phyloP scores from a whole-genome alignment of 805 yeast genomes.

The Candida gorgasii region DNA sequence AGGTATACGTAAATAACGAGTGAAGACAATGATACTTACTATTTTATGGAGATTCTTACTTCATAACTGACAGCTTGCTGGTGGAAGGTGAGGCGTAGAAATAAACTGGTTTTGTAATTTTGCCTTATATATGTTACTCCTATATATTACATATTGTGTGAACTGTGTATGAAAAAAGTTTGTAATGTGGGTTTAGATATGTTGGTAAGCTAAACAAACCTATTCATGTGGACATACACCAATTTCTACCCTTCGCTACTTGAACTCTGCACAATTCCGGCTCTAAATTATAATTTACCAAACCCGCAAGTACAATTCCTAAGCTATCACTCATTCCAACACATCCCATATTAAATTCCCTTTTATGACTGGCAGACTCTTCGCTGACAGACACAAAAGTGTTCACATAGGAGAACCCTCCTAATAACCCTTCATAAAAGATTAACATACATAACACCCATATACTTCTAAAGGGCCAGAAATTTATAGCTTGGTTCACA shows the following conservation, averaged over 20 bases:
- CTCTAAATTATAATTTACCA: slow-evolving; percentile 73
- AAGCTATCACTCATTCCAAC: slow-evolving; percentile 62
- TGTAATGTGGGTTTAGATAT: too few species aligned
- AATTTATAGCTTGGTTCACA: slow-evolving; percentile 62
- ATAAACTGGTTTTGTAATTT: too few species aligned
- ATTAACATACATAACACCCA: slow-evolving; percentile 63
- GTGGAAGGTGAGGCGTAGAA: too few species aligned
- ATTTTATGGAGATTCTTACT: too few species aligned
- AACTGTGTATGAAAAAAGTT: too few species aligned
- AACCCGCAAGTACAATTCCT: slow-evolving; percentile 83
- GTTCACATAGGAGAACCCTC: slow-evolving; percentile 89
- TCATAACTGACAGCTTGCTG: too few species aligned
- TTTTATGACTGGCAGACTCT: slow-evolving; percentile 36
- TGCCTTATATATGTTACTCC: too few species aligned
- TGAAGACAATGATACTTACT: too few species aligned
- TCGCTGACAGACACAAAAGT: slow-evolving; percentile 81
- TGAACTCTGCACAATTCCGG: slow-evolving; percentile 72
- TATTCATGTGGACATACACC: slow-evolving; percentile 57
- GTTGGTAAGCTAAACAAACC: too few species aligned
- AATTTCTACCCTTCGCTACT: slow-evolving; percentile 68
- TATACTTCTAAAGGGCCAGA: slow-evolving; percentile 56
- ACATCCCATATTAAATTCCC: slow-evolving; percentile 39
- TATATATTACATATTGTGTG: too few species aligned
- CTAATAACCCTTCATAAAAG: slow-evolving; percentile 86
- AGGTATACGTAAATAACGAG: background rate